A percentile compares a stretch with the other conserved stretches of the same genome.
Conservation (phyloP, 371 early-diverging fungal genomes). For the Rhizomucor miehei region DNA sequence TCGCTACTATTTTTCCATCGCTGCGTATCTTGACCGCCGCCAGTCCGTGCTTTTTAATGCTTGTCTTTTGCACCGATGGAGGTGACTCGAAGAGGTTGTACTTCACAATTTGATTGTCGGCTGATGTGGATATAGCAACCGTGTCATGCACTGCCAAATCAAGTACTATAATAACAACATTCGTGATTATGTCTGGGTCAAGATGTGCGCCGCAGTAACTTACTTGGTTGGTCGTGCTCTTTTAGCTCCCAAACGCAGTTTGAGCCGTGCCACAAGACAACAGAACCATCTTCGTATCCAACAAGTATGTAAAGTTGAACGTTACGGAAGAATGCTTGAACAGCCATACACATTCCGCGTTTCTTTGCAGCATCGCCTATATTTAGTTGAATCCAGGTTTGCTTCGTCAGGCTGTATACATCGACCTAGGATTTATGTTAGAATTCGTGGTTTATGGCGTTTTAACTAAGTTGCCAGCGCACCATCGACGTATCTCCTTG, state of each 20-base stretch:
- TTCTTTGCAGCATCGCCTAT: constrained; percentile 19
- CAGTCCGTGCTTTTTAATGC: constrained; percentile 38
- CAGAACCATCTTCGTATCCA: constrained; percentile 46
- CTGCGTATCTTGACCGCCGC: constrained; percentile 36
- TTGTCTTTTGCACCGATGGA: constrained; percentile 23
- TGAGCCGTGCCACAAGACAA: constrained; percentile 29
- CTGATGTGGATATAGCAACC: constrained; percentile 31
- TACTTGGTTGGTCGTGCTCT: constrained; percentile 42
- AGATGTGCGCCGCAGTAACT: neutral
- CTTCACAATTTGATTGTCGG: constrained; percentile 44
- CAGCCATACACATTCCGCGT: constrained; percentile 45
- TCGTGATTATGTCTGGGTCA: constrained; percentile 1
- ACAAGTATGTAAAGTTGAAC: constrained; percentile 21
- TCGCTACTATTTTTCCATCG: constrained; percentile 51
- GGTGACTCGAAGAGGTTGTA: constrained; percentile 19
- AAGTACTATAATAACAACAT: constrained; percentile 19
- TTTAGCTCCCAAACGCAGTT: constrained; percentile 29
- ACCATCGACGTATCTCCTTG: constrained; percentile 29
- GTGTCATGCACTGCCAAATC: constrained; percentile 25
- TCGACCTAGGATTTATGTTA: constrained; percentile 30
- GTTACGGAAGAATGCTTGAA: constrained; percentile 19
- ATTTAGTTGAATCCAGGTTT: constrained; percentile 11
- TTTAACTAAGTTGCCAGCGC: constrained; percentile 2
- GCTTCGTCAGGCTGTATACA: constrained; percentile 34
- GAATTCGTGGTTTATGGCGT: neutral